Conservation (phyloP, 768 basidiomycete species). For the Leccinum disarticulatum region DNA sequence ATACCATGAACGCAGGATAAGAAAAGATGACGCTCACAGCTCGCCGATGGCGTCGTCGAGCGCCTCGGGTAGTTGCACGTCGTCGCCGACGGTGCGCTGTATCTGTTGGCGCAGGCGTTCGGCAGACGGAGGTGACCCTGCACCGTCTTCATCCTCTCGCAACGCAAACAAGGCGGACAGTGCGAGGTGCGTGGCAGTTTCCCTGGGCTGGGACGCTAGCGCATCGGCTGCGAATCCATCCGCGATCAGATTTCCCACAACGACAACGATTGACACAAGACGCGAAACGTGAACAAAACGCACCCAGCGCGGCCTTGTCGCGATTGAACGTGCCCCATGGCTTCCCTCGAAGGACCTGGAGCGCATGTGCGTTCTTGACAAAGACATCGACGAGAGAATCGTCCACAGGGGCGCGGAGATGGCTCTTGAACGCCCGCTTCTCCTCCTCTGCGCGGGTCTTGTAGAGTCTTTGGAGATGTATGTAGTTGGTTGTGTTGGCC, state of each 20-base stretch:
- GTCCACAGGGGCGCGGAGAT: constrained; percentile 45
- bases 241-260: neutral
- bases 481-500: constrained; percentile 79
- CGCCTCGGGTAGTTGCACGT: constrained; percentile 51
- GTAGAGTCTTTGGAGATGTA: constrained; percentile 84
- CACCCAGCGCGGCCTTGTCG: constrained; percentile 52
- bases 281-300: constrained; percentile 1
- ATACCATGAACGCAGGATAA: neutral
- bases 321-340: constrained; percentile 58
- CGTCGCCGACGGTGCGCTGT: constrained; percentile 48
- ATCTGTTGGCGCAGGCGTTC: constrained; percentile 56
- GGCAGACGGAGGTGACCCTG: constrained; percentile 39
- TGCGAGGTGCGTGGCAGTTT: constrained; percentile 68
- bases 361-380: constrained; percentile 76
- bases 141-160: constrained; percentile 28
- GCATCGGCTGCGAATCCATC: constrained; percentile 37
- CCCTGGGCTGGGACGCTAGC: constrained; percentile 46
- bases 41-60: constrained; percentile 69
- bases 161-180: constrained; percentile 56
- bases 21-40: constrained; percentile 52
- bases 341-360: constrained; percentile 64
- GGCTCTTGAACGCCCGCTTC: constrained; percentile 52
- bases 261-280: neutral
- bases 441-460: constrained; percentile 74
- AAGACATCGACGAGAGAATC: constrained; percentile 65